Evolutionary conservation across 2,329 filamentous ascomycete species (phyloP), one percentile per base, ranked within the genome.

Genomic region (Waltergamsia citrina): DNA sequence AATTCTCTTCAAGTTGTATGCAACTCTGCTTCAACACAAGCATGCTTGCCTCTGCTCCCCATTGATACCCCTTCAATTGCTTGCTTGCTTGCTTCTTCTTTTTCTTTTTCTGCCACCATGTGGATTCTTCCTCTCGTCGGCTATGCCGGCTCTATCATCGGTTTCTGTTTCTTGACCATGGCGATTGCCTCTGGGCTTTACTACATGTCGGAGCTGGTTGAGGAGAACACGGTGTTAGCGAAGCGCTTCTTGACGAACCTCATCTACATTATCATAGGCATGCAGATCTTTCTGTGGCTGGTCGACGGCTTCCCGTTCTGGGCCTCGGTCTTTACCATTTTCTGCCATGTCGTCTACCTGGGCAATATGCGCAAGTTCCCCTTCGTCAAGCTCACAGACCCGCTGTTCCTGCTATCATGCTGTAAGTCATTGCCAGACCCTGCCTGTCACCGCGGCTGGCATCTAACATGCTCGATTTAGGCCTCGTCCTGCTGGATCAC

Each of bases 111-210:
- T 20, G 18, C 12, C 53, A 74, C 43, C 43, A 95, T 96, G 92
- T 96, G 88, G 86, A 86, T 98, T 65, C 67, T 98, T 52, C 88
- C 90, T 49, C 65, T 96, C 28, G 67, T 98, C 50, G 92, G 92
- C 50, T 95, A 94, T 53, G 59, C 87, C 22, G 92, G 92, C 51
- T 78, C 93, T 46, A 63, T 87, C 42, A 65, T 94, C 40, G 90
- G 90, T 55, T 98, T 98, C 65, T 78, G 76, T 51, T 96, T 98
- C 62, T 68, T 98, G 45, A 96, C 92, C 15, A 71, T 98, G 41
- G 87, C 90, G 37, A 96, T 98, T 53, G 92, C 92, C 25, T 95
- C 87, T n/a, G 92, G 92, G 24, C 78, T 98, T 18, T 98, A 98
- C 65, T 98, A 98, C 58, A 81, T 98, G 35, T 95, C 90, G 17